Percentiles rank a stretch among this genome's conserved stretches.
Evolutionary conservation across 1,284 basidiomycete species (phyloP).

Genomic region (Cryptococcus sp.): DNA sequence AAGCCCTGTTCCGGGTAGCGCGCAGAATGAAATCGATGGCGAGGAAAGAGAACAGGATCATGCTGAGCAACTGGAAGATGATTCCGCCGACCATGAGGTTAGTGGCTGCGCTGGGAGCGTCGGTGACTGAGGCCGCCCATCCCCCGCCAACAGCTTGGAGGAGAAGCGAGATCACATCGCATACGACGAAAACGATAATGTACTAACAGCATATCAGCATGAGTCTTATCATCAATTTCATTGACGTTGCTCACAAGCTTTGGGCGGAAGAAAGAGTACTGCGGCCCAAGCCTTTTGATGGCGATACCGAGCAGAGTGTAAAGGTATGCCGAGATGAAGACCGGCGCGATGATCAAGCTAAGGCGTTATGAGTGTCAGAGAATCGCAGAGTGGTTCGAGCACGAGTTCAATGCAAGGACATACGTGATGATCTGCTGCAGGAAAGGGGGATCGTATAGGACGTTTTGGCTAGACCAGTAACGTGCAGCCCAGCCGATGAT

Average conservation of each 20-base stretch:
- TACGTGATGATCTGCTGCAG: conserved; percentile 57
- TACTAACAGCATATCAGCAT: conserved; percentile 21
- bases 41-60: conserved; percentile 40
- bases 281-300: conserved; percentile 39
- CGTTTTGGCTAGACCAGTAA: conserved; percentile 36
- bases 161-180: conserved; percentile 51
- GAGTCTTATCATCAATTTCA: background rate
- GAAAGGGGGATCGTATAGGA: conserved; percentile 34
- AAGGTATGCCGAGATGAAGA: conserved; percentile 45
- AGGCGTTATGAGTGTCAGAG: background rate
- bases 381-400: background rate
- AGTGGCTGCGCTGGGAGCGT: conserved; percentile 23
- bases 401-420: conserved; percentile 10
- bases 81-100: conserved; percentile 54
- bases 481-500: conserved; percentile 52
- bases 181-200: conserved; percentile 49
- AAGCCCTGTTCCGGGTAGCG: conserved; percentile 15
- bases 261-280: conserved; percentile 43
- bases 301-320: conserved; percentile 51
- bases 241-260: conserved; percentile 15
- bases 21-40: conserved; percentile 42
- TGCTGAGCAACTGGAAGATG: conserved; percentile 48
- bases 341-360: conserved; percentile 50
- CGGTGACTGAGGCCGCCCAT: conserved; percentile 32
- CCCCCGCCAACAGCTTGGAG: conserved; percentile 55